Conservation (phyloP, 306 rosid species). For the Betula pendula region DNA sequence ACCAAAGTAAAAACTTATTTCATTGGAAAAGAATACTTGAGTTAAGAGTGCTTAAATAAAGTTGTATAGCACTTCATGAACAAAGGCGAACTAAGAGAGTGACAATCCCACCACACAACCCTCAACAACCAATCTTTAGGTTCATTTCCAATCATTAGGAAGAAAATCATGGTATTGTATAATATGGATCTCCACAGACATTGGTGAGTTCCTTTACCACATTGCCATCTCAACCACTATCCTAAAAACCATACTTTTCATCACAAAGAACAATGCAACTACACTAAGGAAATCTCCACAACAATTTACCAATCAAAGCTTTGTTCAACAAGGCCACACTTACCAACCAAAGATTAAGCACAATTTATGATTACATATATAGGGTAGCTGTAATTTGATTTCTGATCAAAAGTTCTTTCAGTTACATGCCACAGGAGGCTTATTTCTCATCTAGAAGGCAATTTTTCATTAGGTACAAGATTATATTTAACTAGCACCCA, state of each 20-base stretch:
- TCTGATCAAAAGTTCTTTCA: neutral
- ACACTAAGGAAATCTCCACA: neutral
- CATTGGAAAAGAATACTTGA: neutral
- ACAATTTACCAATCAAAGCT: neutral
- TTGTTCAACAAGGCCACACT: neutral
- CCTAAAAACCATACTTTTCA: neutral
- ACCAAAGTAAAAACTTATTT: neutral
- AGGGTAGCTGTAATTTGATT: neutral
- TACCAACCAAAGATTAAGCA: neutral
- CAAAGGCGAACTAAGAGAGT: neutral
- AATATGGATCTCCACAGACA: neutral
- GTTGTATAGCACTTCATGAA: neutral
- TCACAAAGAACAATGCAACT: neutral
- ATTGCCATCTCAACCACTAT: neutral
- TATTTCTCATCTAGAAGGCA: neutral
- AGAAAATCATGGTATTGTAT: neutral
- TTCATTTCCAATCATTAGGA: slow-evolving; percentile 1
- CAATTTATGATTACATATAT: neutral
- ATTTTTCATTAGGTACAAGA: neutral
- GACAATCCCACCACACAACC: neutral
- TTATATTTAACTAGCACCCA: neutral
- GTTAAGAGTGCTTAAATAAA: neutral
- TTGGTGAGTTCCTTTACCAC: neutral
- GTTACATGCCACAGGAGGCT: neutral
- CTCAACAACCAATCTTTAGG: neutral